A percentile compares a stretch with the other conserved stretches of the same genome.
Conservation (phyloP, 805 yeast species). For the Candida qinlingensis region DNA sequence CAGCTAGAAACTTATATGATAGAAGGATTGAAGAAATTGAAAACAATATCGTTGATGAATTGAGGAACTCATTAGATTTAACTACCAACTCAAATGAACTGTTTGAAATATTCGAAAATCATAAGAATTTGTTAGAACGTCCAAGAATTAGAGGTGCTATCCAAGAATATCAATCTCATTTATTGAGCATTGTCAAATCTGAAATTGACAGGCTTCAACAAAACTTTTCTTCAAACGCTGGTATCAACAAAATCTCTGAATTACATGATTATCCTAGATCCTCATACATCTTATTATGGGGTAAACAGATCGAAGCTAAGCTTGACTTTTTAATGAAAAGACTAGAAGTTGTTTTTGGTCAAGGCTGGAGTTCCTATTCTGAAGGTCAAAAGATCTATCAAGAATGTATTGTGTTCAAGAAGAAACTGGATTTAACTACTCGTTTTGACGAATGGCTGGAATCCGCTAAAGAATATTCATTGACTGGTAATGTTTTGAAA, state of each 20-base stretch:
- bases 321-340: slow-evolving; percentile 37
- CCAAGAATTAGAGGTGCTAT: slow-evolving; percentile 54
- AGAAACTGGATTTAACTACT: slow-evolving; percentile 38
- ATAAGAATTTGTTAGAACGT: slow-evolving; percentile 42
- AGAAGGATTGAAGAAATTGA: slow-evolving; percentile 42
- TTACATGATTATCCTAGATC: slow-evolving; percentile 43
- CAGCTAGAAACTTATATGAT: slow-evolving; percentile 37
- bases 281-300: slow-evolving; percentile 46
- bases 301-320: slow-evolving; percentile 43
- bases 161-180: slow-evolving; percentile 50
- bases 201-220: slow-evolving; percentile 41
- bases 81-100: slow-evolving; percentile 42
- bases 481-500: slow-evolving; percentile 36
- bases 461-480: slow-evolving; percentile 18
- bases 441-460: slow-evolving; percentile 47
- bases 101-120: slow-evolving; percentile 45
- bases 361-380: slow-evolving; percentile 54
- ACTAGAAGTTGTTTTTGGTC: slow-evolving; percentile 49
- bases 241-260: slow-evolving; percentile 32
- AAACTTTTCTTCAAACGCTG: slow-evolving; percentile 31
- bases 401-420: slow-evolving; percentile 42
- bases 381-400: slow-evolving; percentile 61
- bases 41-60: slow-evolving; percentile 33
- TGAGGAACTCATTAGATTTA: slow-evolving; percentile 34
- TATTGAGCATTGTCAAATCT: slow-evolving; percentile 42